A percentile compares a stretch with the other conserved stretches of the same genome.
phyloP scores from a whole-genome alignment of 2,329 filamentous ascomycete genomes.

The Cytospora mali region DNA sequence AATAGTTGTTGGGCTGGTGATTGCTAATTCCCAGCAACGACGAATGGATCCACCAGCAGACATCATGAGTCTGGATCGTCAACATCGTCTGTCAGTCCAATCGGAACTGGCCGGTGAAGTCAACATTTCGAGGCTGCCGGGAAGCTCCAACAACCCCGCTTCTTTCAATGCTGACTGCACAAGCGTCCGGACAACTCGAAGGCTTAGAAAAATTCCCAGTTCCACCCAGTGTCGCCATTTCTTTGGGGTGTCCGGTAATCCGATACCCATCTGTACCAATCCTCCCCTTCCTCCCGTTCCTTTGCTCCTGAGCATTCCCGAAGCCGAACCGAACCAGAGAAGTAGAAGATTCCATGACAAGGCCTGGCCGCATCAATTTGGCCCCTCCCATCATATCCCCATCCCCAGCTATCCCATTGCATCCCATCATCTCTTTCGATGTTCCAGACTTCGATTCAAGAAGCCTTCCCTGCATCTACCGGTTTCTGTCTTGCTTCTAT shows the following conservation, averaged over 20 bases:
- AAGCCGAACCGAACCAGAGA: constrained; percentile 10
- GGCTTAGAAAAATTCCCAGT: too few species aligned
- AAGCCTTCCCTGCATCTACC: not conserved
- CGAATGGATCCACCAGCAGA: constrained; percentile 1
- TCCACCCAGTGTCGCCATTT: too few species aligned
- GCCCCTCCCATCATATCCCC: not conserved
- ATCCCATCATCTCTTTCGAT: not conserved
- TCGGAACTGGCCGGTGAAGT: constrained; percentile 3
- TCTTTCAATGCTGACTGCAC: not conserved
- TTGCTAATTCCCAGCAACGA: not conserved
- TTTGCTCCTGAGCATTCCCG: too few species aligned
- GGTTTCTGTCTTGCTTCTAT: not conserved
- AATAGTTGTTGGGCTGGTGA: not conserved
- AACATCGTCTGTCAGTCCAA: not conserved
- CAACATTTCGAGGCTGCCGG: not conserved
- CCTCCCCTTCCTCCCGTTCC: not conserved
- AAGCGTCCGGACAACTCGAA: not conserved
- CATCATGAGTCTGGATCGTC: constrained; percentile 3
- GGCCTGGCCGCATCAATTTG: constrained; percentile 9
- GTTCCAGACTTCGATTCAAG: constrained; percentile 3
- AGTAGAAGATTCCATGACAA: constrained; percentile 15
- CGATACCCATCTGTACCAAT: too few species aligned
- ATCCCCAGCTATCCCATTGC: too few species aligned
- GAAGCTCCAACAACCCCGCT: constrained; percentile 7
- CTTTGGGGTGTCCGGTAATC: not conserved